Conservation (phyloP, 495 filamentous ascomycete species). For the Aspergillus olivimuriae region DNA sequence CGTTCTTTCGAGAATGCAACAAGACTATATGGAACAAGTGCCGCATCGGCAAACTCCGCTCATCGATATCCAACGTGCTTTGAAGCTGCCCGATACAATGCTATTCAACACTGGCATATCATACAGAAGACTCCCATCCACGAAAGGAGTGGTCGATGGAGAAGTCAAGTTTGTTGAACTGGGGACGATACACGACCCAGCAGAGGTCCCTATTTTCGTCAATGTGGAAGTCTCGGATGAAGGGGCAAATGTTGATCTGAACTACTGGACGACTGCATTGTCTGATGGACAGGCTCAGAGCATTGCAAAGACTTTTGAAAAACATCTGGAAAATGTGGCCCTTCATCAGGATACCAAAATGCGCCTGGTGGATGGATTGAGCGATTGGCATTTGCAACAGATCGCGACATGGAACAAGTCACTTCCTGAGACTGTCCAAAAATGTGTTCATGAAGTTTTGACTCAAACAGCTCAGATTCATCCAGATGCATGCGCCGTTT, state of each 20-base stretch:
- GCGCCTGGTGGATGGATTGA: slow-evolving; percentile 32
- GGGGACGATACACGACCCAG: slow-evolving; percentile 46
- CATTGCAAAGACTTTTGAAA: slow-evolving; percentile 43
- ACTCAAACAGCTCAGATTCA: slow-evolving; percentile 29
- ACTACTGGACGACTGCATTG: slow-evolving; percentile 50
- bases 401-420: slow-evolving; percentile 41
- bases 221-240: slow-evolving; percentile 47
- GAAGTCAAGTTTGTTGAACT: slow-evolving; percentile 34
- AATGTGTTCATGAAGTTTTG: slow-evolving; percentile 39
- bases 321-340: slow-evolving; percentile 38
- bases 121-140: slow-evolving; percentile 33
- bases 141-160: slow-evolving; percentile 13
- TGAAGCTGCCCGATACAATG: slow-evolving; percentile 16
- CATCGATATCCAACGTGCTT: slow-evolving; percentile 47
- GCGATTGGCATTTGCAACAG: slow-evolving; percentile 28
- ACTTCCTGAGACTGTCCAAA: slow-evolving; percentile 27
- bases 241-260: slow-evolving; percentile 42
- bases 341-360: slow-evolving; percentile 24
- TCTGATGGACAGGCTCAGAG: slow-evolving; percentile 45
- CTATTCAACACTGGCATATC: slow-evolving; percentile 44
- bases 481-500: slow-evolving; percentile 35
- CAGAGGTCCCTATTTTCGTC: slow-evolving; percentile 49
- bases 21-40: slow-evolving; percentile 44
- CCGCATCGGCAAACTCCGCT: slow-evolving; percentile 43
- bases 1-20: slow-evolving; percentile 37